Evolutionary conservation across 2,329 filamentous ascomycete species (phyloP).

Genomic region (Verticillium longisporum): DNA sequence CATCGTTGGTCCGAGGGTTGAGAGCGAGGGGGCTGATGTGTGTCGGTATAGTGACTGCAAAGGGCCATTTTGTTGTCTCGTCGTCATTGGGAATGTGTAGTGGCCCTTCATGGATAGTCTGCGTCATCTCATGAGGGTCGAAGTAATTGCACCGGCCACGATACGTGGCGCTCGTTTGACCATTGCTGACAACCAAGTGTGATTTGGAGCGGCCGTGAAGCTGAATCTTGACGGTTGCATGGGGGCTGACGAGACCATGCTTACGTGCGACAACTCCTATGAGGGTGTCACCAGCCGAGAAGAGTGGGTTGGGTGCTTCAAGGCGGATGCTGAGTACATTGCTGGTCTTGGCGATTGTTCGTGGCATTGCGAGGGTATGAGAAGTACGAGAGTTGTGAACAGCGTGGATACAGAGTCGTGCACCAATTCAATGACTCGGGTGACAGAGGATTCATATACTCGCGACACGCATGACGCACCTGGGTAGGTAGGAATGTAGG

Average conservation of each 20-base stretch:
- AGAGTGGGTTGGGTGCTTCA: neutral
- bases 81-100: slow-evolving; percentile 14
- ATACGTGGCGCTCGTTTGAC: slow-evolving; percentile 7
- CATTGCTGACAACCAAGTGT: slow-evolving; percentile 3
- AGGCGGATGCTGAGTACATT: neutral
- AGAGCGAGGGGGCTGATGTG: slow-evolving; percentile 1
- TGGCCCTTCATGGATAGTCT: slow-evolving; percentile 15
- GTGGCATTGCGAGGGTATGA: neutral
- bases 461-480: neutral
- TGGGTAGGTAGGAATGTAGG: too few species aligned
- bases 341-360: neutral
- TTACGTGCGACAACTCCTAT: slow-evolving; percentile 16
- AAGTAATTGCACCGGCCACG: slow-evolving; percentile 19
- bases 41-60: slow-evolving; percentile 19
- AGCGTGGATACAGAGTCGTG: too few species aligned
- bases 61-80: slow-evolving; percentile 17
- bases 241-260: slow-evolving; percentile 12
- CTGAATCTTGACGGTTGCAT: slow-evolving; percentile 13
- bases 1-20: neutral
- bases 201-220: slow-evolving; percentile 19
- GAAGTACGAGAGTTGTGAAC: neutral
- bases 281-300: slow-evolving; percentile 18
- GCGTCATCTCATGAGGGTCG: slow-evolving; percentile 4
- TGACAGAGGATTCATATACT: neutral
- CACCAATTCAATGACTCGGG: too few species aligned